Evolutionary conservation across 805 yeast genomes (phyloP), one percentile per base, ranked within the genome.

Genomic region (Nakazawaea ambrosiae): DNA sequence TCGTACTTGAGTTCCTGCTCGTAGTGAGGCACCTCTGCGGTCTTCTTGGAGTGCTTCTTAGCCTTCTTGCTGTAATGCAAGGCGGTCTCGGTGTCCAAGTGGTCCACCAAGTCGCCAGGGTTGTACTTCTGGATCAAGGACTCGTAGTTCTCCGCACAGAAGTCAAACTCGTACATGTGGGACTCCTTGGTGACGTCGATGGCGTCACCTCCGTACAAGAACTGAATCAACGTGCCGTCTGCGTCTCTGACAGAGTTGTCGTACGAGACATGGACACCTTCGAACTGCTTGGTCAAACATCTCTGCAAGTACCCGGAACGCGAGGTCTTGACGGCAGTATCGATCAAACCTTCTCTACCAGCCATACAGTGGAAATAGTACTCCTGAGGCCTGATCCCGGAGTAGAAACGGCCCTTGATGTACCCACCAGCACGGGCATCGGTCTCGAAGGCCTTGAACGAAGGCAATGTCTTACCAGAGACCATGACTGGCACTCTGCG

Each of bases 361-460:
- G 99, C 98, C 98, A 92, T 92, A 71, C 97, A 92, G 67, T 92
- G 99, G 92, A 94, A 92, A 59, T 89, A 92, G 65, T 94, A 92
- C 62, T 92, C 99, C 65, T 92, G 99, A 4, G 98, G 98, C 60
- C 86, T 78, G 49, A 92, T 84, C 61, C 98, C 98, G 28, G 97
- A 87, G 60, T 87, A 94, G 78, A 92, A 92, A 51, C 99, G 83
- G 45, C 94, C 90, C 60, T 90, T 85, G 57, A 92, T 86, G 59
- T 87, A 92, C 39, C 99, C 99, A 70, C 99, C 99, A 19, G 99
- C 97, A 59, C 94, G 75, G 2, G 97, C 96, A 59, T 87, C 90
- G 12, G 98, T 92, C 57, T 94, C 99, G 55, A 76, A 90, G 2
- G 98, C 90, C 61, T 85, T 86, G 75, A 92, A 92, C 30, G 96